Conservation (phyloP, 345 rosid species). For the Populus nigra region DNA sequence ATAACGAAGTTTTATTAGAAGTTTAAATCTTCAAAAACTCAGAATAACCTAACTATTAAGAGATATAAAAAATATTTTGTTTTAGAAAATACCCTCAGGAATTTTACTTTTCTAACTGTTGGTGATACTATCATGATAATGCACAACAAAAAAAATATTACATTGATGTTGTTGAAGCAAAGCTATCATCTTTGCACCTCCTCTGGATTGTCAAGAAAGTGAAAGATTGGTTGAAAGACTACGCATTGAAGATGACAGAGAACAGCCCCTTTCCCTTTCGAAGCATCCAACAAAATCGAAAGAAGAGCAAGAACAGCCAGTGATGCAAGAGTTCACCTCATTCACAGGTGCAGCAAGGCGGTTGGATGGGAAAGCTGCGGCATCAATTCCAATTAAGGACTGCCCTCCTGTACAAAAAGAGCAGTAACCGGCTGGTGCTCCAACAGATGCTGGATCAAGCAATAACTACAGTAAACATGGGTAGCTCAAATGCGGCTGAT, state of each 20-base stretch:
- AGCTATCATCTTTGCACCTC: background rate
- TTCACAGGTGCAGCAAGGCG: too few relatives aligned
- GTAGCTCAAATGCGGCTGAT: too few relatives aligned
- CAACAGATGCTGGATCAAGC: too few relatives aligned
- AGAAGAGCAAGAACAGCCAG: background rate
- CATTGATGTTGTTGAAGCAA: background rate
- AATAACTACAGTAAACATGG: too few relatives aligned
- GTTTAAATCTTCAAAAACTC: too few relatives aligned
- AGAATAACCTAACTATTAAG: too few relatives aligned
- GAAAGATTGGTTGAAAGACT: background rate
- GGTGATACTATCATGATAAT: slow-evolving; percentile 19
- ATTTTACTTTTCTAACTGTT: slow-evolving; percentile 18
- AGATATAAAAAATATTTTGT: background rate
- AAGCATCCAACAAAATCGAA: background rate
- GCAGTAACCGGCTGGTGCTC: too few relatives aligned
- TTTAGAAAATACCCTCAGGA: slow-evolving; percentile 10
- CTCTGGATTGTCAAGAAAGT: background rate
- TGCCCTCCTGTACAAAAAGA: too few relatives aligned
- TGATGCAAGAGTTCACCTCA: too few relatives aligned
- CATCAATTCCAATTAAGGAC: too few relatives aligned
- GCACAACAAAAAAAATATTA: background rate
- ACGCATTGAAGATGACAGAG: background rate
- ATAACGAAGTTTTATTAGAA: too few relatives aligned
- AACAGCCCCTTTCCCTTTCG: background rate
- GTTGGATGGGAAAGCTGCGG: too few relatives aligned